phyloP scores from a whole-genome alignment of 2,329 filamentous ascomycete genomes.

The Chaetoscypha palmicola region DNA sequence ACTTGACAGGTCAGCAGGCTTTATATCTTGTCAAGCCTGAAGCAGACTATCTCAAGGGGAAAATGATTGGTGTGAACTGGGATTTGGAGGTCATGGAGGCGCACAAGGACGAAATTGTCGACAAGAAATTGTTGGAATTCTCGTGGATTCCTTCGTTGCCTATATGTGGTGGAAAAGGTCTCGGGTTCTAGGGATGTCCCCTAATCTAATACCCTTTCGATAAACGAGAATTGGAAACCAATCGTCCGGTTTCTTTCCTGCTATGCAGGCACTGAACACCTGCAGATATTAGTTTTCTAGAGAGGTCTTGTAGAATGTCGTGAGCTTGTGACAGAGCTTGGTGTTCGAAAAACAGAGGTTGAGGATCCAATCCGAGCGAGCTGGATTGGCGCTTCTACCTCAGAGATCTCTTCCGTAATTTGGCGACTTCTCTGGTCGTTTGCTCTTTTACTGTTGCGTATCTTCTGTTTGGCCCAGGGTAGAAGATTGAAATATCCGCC shows the following conservation, averaged over 20 bases:
- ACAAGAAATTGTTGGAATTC: constrained; percentile 23
- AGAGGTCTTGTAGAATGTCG: too few species aligned
- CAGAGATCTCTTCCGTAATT: background rate
- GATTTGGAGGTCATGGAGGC: constrained; percentile 31
- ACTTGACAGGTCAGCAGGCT: constrained; percentile 30
- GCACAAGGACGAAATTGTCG: constrained; percentile 25
- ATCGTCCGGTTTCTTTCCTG: too few species aligned
- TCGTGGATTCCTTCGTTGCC: constrained; percentile 18
- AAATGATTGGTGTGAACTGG: constrained; percentile 33
- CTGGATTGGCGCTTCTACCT: too few species aligned
- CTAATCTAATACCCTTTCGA: too few species aligned
- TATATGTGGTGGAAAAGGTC: constrained; percentile 13
- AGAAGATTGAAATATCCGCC: constrained; percentile 58
- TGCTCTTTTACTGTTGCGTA: constrained; percentile 23
- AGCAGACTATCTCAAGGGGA: constrained; percentile 32
- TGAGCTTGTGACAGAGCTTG: constrained; percentile 36
- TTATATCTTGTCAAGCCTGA: constrained; percentile 27
- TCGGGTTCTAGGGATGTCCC: constrained; percentile 5
- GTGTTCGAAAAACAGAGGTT: constrained; percentile 57
- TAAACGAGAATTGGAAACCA: too few species aligned
- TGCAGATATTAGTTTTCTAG: too few species aligned
- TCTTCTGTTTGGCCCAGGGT: constrained; percentile 45
- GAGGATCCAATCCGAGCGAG: constrained; percentile 49
- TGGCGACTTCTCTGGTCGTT: background rate
- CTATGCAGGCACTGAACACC: too few species aligned